A percentile compares a stretch with the other conserved stretches of the same genome.
phyloP scores from a whole-genome alignment of 805 yeast species.

The Sungouiozyma ichnusensis region DNA sequence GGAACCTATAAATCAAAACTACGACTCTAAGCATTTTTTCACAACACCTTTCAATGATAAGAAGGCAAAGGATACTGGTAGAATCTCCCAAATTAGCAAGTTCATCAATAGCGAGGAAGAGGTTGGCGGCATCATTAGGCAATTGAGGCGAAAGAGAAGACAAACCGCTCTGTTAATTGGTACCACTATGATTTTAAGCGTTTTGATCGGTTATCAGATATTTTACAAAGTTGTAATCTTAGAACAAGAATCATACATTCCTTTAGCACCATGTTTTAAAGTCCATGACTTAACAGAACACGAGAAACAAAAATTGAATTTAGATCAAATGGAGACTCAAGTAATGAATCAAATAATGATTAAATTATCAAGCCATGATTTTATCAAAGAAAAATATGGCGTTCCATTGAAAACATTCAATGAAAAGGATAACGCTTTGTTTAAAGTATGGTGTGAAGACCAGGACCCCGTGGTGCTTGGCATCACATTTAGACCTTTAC shows the following conservation, averaged over 20 bases:
- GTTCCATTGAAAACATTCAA: conserved; percentile 20
- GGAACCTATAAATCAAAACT: neutral
- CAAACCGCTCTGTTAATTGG: conserved; percentile 10
- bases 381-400: conserved; percentile 26
- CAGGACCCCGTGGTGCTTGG: conserved; percentile 24
- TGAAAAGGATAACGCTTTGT: conserved; percentile 10
- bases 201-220: conserved; percentile 20
- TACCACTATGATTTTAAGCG: conserved; percentile 10
- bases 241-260: conserved; percentile 19
- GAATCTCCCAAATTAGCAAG: neutral
- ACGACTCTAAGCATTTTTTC: conserved; percentile 19
- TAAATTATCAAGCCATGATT: conserved; percentile 19
- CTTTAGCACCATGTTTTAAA: conserved; percentile 18
- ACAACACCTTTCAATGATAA: conserved; percentile 5
- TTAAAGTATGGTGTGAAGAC: conserved; percentile 26
- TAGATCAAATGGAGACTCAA: conserved; percentile 12
- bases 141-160: conserved; percentile 13
- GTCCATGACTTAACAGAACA: conserved; percentile 15
- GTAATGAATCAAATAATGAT: conserved; percentile 16
- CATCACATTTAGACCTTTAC: conserved; percentile 13
- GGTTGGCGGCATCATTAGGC: conserved; percentile 15
- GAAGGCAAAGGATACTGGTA: conserved; percentile 1
- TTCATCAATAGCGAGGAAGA: neutral
- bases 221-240: conserved; percentile 21
- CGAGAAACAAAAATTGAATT: conserved; percentile 16